These are phyloP conservation scores for Saccharomycopsis hybrid DNA, from an alignment of 1,139 yeast genomes.

Conservation along the genomic window DNA sequence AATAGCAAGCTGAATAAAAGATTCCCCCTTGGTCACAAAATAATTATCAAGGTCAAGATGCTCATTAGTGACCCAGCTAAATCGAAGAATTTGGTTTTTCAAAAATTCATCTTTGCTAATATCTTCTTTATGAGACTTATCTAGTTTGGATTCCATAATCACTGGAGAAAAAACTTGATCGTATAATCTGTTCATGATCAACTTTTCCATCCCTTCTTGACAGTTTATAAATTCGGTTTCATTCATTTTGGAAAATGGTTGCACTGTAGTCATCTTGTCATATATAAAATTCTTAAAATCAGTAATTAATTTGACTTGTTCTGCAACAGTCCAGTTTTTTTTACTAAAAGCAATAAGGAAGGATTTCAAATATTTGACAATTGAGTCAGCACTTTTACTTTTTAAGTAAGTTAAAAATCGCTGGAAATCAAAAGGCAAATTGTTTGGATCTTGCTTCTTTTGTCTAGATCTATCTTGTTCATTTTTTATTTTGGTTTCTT, in stretches of 20 bases:
- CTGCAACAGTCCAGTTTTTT: conserved; percentile 67
- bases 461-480: background rate
- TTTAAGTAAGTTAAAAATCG: conserved; percentile 66
- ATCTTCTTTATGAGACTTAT: conserved; percentile 54
- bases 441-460: conserved; percentile 16
- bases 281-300: conserved; percentile 72
- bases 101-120: conserved; percentile 54
- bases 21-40: conserved; percentile 40
- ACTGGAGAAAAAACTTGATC: conserved; percentile 77
- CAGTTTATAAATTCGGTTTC: conserved; percentile 63
- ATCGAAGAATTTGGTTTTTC: conserved; percentile 52
- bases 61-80: conserved; percentile 67
- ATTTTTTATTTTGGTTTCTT: conserved; percentile 4
- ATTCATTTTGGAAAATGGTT: conserved; percentile 70
- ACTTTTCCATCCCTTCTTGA: conserved; percentile 86
- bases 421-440: conserved; percentile 69
- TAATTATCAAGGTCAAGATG: conserved; percentile 70
- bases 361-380: conserved; percentile 77
- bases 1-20: conserved; percentile 66
- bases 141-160: conserved; percentile 39
- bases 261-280: conserved; percentile 55
- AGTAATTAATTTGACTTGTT: conserved; percentile 66
- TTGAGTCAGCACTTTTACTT: conserved; percentile 77
- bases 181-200: conserved; percentile 83
- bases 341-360: conserved; percentile 70